Conservation (phyloP, 352 stramenopile species). For the Halophytophthora batemanensis region DNA sequence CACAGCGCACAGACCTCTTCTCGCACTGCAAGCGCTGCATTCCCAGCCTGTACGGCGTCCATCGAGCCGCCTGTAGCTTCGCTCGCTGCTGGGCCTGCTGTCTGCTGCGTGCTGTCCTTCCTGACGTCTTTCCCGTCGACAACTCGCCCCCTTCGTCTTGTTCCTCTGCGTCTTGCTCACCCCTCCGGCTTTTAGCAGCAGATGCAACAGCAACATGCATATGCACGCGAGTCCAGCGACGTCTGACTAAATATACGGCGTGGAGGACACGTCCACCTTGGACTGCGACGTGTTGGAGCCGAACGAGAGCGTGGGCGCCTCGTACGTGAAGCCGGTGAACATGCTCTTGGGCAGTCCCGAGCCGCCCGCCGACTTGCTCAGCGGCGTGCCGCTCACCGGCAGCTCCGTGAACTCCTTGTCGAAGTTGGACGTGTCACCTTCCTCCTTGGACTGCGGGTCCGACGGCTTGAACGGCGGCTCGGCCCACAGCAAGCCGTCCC, state of each 20-base stretch:
- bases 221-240: slow-evolving; percentile 11
- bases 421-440: slow-evolving; percentile 88
- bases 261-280: slow-evolving; percentile 81
- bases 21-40: no score
- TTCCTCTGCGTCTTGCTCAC: no score
- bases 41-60: no score
- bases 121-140: slow-evolving; percentile 1
- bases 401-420: slow-evolving; percentile 89
- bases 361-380: slow-evolving; percentile 65
- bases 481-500: slow-evolving; percentile 81
- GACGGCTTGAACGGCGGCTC: slow-evolving; percentile 87
- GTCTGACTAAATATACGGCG: slow-evolving; percentile 81
- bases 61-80: slow-evolving; percentile 23
- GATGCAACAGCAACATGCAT: no score
- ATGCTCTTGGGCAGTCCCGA: slow-evolving; percentile 72
- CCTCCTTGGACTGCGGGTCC: slow-evolving; percentile 80
- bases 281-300: slow-evolving; percentile 86
- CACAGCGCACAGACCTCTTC: no score
- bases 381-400: slow-evolving; percentile 72
- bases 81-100: slow-evolving; percentile 5
- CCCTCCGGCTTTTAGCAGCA: slow-evolving; percentile 5
- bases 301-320: slow-evolving; percentile 77
- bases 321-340: slow-evolving; percentile 88
- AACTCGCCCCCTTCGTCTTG: no score
- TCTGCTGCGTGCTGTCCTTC: slow-evolving; percentile 6